A percentile compares a stretch with the other conserved stretches of the same genome.
Evolutionary conservation across 352 stramenopile species (phyloP).

Genomic region (Peronospora destructor): DNA sequence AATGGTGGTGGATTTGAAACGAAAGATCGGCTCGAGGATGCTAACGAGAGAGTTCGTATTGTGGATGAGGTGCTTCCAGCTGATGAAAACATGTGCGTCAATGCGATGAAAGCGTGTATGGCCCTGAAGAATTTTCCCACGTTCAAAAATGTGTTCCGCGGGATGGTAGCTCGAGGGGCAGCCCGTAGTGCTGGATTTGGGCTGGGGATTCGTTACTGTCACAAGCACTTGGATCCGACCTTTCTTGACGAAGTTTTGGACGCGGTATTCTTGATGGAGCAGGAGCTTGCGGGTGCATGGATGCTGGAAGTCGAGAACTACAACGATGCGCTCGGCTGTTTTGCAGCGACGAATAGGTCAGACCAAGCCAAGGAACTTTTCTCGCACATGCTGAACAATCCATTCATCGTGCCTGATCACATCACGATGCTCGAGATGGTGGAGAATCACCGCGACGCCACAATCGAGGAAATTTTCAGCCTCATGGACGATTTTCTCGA

Average conservation of each 20-base stretch:
- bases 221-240: slow-evolving; percentile 31
- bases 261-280: slow-evolving; percentile 44
- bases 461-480: slow-evolving; percentile 56
- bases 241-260: slow-evolving; percentile 61
- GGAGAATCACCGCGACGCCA: slow-evolving; percentile 51
- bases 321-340: slow-evolving; percentile 70
- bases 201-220: slow-evolving; percentile 60
- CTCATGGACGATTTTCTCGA: slow-evolving; percentile 71
- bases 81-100: slow-evolving; percentile 82
- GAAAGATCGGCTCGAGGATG: slow-evolving; percentile 15
- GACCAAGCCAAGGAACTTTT: slow-evolving; percentile 62
- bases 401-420: slow-evolving; percentile 46
- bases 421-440: slow-evolving; percentile 79
- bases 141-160: slow-evolving; percentile 51
- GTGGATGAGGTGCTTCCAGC: slow-evolving; percentile 24
- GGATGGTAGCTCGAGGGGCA: slow-evolving; percentile 42
- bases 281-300: slow-evolving; percentile 37
- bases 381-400: slow-evolving; percentile 47
- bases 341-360: slow-evolving; percentile 39
- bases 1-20: slow-evolving; percentile 9
- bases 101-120: slow-evolving; percentile 53
- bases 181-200: slow-evolving; percentile 60
- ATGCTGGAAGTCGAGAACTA: slow-evolving; percentile 62
- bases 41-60: slow-evolving; percentile 6
- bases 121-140: slow-evolving; percentile 28